Base-by-base conservation (phyloP, 495 filamentous ascomycete genomes). In the Daldinia decipiens region DNA sequence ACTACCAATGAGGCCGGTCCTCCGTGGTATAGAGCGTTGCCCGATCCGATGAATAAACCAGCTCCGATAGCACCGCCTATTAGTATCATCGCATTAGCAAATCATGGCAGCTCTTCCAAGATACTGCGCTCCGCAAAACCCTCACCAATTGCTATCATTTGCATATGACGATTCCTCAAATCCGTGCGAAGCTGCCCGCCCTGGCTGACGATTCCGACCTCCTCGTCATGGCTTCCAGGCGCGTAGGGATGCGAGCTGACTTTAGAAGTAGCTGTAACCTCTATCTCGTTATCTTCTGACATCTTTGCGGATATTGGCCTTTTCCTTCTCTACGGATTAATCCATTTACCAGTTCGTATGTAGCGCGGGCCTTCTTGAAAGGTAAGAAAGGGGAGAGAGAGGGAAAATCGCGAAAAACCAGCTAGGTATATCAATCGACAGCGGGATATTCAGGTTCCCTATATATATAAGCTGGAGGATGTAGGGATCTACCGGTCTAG, bases 121-220 rank as follows among this genome's bases (percentile, higher is more conserved):
- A 21, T 21, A 13, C 9, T 24, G 11, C 9, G 9, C 50, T 68
- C 57, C 75, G 36, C 3, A 31, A 45, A n/a, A 19, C 19, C 17
- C 77, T 62, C 74, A 86, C 88, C 90, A 70, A 93, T 89, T 55
- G 90, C 90, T 77, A 92, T 91, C 87, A 93, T 91, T 65, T 92
- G 90, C 84, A 92, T 87, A 71, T 93, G 90, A 31, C 89, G 84
- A 47, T 80, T 78, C 54, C 60, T 68, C n/a, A 82, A 64, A 31
- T 75, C 76, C 34, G 73, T 74, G 52, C 75, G 73, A 56, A 82
- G 73, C 59, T 72, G 68, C 1, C 56, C 65, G 54, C 54, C 39
- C 13, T 71, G 59, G 71, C 65, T 61, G 54, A 74, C 70, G 17
- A 77, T 62, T 26, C 76, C 79, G 57, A 72, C 70, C 60, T 78